Evolutionary conservation across 768 basidiomycete species (phyloP), one percentile per base, ranked within the genome.

Genomic region (Tylopilus subfusipes): DNA sequence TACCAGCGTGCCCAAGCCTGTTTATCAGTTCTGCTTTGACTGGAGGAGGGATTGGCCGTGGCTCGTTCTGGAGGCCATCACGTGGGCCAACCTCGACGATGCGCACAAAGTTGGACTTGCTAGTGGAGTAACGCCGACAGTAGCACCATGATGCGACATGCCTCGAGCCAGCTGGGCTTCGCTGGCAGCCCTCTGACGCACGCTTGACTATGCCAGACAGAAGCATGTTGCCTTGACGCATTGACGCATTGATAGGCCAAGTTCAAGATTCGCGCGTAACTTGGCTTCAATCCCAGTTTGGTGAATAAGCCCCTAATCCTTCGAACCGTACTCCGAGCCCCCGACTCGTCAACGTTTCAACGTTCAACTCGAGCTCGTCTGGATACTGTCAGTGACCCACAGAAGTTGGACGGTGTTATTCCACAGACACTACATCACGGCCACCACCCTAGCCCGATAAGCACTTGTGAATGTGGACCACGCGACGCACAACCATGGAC

Each of bases 31-130:
- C 87, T 18, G 85, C 81, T 69, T 95, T 95, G 55, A 87, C 73
- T 27, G 81, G 80, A 2, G 85, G 83, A 25, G 88, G 79, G 8
- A 96, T 83, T 6, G 84, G 73, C 0, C 79, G 77, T 58, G 85
- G 84, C 64, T 97, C 90, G 63, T 96, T 96, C 74, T 96, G 93
- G 12, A 98, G 77, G 1, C 94, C 94, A 70, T 98, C 94, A 27
- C 94, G 77, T 1, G 93, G 90, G 1, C 90, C 90, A 4, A 96
- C 92, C 71, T 96, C 94, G 42, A 98, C 88, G 42, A 97, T 88
- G 48, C 63, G 70, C 8, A 69, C 68, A 46, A 59, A 59, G 43
- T 67, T 59, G 52, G 64, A 53, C 30, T 57, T 52, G 11, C 34
- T 21, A 16, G 47, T 46, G 13, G 62, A 57, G 25, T 59, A 45